Percentiles rank a stretch among this genome's conserved stretches.
phyloP scores from a whole-genome alignment of 208 protist species.

The Acanthamoeba healyi region DNA sequence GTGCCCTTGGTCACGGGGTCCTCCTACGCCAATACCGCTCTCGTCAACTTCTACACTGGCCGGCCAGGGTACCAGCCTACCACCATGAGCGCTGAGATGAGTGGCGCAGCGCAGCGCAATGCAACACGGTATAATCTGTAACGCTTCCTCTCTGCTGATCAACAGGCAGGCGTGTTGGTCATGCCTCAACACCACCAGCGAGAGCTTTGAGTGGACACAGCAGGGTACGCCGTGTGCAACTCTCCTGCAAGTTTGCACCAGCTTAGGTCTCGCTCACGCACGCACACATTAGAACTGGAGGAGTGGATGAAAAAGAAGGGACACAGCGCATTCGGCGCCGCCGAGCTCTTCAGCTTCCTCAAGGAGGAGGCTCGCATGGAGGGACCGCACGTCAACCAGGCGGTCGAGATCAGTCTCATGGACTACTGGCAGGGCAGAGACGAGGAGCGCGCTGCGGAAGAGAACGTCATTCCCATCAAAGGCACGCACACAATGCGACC shows the following conservation, averaged over 20 bases:
- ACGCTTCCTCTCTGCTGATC: no score
- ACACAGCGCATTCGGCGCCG: background rate
- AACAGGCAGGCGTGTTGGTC: constrained; percentile 45
- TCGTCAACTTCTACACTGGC: constrained; percentile 58
- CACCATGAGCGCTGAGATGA: no score
- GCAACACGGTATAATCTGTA: no score
- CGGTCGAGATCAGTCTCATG: background rate
- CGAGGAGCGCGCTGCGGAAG: background rate
- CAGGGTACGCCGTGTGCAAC: background rate
- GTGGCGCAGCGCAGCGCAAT: no score
- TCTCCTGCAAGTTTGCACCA: no score
- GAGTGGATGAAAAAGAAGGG: background rate
- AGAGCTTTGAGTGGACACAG: constrained; percentile 48
- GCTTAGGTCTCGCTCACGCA: background rate
- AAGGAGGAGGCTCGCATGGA: constrained; percentile 14
- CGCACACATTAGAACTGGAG: constrained; percentile 2
- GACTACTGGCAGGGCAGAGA: background rate
- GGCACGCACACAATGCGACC: background rate
- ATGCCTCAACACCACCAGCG: constrained; percentile 47
- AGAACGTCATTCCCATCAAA: background rate
- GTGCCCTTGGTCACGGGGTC: constrained; percentile 10
- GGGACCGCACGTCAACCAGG: background rate
- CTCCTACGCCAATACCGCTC: constrained; percentile 42
- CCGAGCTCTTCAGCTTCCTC: background rate
- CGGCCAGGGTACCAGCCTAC: background rate